These are phyloP conservation scores for Aspergillus proliferans DNA, from an alignment of 2,329 filamentous ascomycete genomes.

Conservation along the genomic window DNA sequence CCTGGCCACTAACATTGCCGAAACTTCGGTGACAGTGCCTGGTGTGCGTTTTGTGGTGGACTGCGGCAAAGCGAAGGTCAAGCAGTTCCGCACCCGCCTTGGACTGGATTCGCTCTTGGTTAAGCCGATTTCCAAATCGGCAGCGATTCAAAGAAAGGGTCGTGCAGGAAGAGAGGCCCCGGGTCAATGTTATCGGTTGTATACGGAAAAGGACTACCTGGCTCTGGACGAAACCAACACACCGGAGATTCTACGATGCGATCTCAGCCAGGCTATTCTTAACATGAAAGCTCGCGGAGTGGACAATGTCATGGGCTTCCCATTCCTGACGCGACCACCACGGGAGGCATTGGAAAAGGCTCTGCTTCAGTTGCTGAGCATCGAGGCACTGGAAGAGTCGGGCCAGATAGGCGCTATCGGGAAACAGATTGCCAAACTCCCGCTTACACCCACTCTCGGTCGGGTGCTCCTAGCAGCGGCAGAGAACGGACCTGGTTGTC, in stretches of 20 bases:
- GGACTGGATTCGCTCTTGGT: constrained; percentile 86
- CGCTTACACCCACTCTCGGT: constrained; percentile 72
- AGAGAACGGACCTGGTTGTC: constrained; percentile 62
- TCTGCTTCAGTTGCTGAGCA: constrained; percentile 68
- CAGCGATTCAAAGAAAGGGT: constrained; percentile 83
- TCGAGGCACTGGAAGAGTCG: constrained; percentile 66
- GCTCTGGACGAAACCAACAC: constrained; percentile 65
- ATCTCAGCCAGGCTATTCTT: constrained; percentile 76
- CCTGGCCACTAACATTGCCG: constrained; percentile 93
- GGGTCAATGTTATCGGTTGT: constrained; percentile 84
- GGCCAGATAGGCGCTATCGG: constrained; percentile 71
- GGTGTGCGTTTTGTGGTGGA: constrained; percentile 90
- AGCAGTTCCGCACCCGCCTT: constrained; percentile 76
- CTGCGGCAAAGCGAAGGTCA: constrained; percentile 87
- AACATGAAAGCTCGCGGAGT: constrained; percentile 92
- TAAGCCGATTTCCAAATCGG: constrained; percentile 87
- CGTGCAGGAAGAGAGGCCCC: constrained; percentile 88
- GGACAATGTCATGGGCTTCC: constrained; percentile 72
- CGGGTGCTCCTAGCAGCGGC: constrained; percentile 77
- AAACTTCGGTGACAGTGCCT: constrained; percentile 92
- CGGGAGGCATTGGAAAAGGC: constrained; percentile 74
- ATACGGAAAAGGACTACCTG: constrained; percentile 71
- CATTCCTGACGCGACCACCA: constrained; percentile 75
- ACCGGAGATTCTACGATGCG: constrained; percentile 86
- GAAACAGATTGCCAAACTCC: constrained; percentile 71